Conservation (phyloP, 768 basidiomycete genomes). For the Neoboletus subvelutipes region DNA sequence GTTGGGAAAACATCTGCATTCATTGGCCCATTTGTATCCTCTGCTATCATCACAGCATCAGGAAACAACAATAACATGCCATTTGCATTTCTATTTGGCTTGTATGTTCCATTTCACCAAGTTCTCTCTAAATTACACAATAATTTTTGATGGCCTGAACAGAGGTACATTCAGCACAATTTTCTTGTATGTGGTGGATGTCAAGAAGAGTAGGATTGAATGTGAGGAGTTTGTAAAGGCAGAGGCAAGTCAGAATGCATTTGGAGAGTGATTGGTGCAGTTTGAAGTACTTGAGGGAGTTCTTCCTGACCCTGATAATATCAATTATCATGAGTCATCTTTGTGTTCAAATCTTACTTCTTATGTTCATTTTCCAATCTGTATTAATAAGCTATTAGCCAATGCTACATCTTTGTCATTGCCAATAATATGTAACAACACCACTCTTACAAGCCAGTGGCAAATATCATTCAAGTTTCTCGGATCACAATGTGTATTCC, state of each 20-base stretch:
- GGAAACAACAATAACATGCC: slow-evolving; percentile 73
- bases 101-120: slow-evolving; percentile 44
- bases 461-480: neutral
- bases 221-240: slow-evolving; percentile 62
- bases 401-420: neutral
- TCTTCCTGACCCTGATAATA: neutral
- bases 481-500: neutral
- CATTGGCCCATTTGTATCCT: slow-evolving; percentile 73
- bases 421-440: neutral
- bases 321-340: too few species aligned
- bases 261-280: slow-evolving; percentile 11
- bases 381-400: neutral
- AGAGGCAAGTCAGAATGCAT: slow-evolving; percentile 46
- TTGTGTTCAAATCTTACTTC: neutral
- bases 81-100: slow-evolving; percentile 67
- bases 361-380: neutral
- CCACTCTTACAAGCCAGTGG: neutral
- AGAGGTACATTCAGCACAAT: slow-evolving; percentile 36
- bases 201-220: slow-evolving; percentile 61
- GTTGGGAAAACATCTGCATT: slow-evolving; percentile 76
- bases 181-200: slow-evolving; percentile 63
- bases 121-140: neutral
- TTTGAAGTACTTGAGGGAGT: neutral
- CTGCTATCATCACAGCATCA: slow-evolving; percentile 69
- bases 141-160: neutral